Conservation (phyloP, 768 basidiomycete species). For the Tylopilus vinaceipallidus region DNA sequence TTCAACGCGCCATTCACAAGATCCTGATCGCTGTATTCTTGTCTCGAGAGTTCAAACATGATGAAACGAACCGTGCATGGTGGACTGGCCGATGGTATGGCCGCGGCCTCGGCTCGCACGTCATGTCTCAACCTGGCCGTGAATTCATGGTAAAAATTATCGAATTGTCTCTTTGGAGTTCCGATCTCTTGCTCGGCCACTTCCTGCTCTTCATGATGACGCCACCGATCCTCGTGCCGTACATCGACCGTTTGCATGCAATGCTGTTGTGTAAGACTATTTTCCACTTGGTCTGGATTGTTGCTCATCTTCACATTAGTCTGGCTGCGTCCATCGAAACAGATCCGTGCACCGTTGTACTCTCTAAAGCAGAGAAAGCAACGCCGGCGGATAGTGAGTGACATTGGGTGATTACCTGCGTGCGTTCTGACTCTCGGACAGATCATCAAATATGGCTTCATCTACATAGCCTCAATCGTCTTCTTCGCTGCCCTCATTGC, state of each 20-base stretch:
- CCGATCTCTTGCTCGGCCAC: constrained; percentile 87
- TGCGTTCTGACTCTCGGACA: constrained; percentile 28
- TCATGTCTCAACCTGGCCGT: constrained; percentile 96
- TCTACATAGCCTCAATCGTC: constrained; percentile 69
- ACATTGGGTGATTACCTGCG: not conserved
- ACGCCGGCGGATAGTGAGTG: constrained; percentile 82
- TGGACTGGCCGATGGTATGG: constrained; percentile 99
- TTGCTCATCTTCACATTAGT: constrained; percentile 45
- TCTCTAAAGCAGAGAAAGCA: constrained; percentile 87
- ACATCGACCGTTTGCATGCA: constrained; percentile 88
- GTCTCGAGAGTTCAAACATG: constrained; percentile 98
- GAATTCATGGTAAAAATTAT: constrained; percentile 98
- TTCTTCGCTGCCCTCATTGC: constrained; percentile 75
- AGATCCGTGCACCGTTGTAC: constrained; percentile 90
- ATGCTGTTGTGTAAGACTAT: constrained; percentile 71
- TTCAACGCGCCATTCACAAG: constrained; percentile 93
- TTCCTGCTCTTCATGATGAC: constrained; percentile 89
- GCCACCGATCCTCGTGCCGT: constrained; percentile 85
- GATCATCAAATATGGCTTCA: constrained; percentile 80
- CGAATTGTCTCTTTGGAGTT: constrained; percentile 93
- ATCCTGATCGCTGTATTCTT: constrained; percentile 91
- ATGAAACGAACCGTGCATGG: constrained; percentile 98
- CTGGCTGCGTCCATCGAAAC: constrained; percentile 94
- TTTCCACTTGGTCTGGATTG: constrained; percentile 6
- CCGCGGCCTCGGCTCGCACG: constrained; percentile 84